Percentiles rank a stretch among this genome's conserved stretches.
These are phyloP conservation scores for Smithsoniella earleae DNA, from an alignment of 163 green algal genomes.

Conservation along the genomic window DNA sequence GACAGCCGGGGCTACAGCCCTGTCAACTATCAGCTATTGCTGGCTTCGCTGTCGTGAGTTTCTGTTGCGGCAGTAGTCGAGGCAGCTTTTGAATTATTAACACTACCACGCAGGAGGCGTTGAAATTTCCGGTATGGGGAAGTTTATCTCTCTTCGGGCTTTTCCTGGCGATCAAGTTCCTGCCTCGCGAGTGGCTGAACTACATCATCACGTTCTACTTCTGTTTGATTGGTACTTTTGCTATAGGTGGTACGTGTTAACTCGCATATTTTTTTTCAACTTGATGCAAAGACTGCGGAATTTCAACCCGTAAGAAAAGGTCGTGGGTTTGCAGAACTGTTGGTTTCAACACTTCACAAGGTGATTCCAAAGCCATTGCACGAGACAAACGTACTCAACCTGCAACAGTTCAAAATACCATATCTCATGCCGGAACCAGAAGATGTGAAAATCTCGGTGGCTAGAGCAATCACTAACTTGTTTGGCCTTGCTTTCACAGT, in stretches of 20 bases:
- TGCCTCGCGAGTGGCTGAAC: slow-evolving; percentile 87
- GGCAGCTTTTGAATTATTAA: no score
- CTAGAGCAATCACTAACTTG: slow-evolving; percentile 47
- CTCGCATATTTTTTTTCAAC: no score
- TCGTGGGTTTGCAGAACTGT: slow-evolving; percentile 32
- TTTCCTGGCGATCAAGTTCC: slow-evolving; percentile 92
- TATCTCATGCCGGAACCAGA: slow-evolving; percentile 40
- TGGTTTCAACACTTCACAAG: slow-evolving; percentile 8
- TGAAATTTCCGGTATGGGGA: slow-evolving; percentile 89
- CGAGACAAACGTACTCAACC: slow-evolving; percentile 36
- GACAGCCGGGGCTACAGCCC: no score
- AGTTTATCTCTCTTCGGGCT: slow-evolving; percentile 83
- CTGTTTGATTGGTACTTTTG: slow-evolving; percentile 74
- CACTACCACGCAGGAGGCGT: slow-evolving; percentile 87
- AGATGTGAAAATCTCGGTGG: slow-evolving; percentile 37
- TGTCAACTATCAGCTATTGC: no score
- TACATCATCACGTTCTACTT: slow-evolving; percentile 84
- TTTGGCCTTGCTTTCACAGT: slow-evolving; percentile 53
- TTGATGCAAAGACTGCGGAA: no score
- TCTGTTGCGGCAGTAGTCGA: no score
- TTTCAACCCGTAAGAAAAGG: no score
- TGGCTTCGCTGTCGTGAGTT: no score
- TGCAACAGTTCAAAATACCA: slow-evolving; percentile 40
- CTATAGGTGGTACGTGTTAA: slow-evolving; percentile 55
- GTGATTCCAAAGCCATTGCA: slow-evolving; percentile 25